phyloP scores from a whole-genome alignment of 148 eudicot genomes.

The Tetragonia tetragonoides region DNA sequence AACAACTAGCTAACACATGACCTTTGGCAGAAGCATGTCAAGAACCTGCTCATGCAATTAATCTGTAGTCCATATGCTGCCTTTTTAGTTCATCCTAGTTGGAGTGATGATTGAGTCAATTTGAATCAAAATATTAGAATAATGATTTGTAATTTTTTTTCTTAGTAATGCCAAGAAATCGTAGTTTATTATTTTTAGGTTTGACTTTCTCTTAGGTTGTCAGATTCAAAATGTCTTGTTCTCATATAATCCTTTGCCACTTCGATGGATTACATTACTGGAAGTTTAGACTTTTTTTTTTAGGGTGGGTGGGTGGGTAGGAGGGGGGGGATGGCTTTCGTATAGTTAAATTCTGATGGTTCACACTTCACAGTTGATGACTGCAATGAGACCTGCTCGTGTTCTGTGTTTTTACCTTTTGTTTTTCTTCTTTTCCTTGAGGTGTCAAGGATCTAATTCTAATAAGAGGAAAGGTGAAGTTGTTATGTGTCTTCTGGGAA shows the following conservation, averaged over 20 bases:
- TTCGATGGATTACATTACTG: not conserved
- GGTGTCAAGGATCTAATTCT: not conserved
- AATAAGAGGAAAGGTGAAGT: too few species aligned
- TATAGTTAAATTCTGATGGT: too few species aligned
- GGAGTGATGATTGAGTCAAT: not conserved
- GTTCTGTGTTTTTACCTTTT: not conserved
- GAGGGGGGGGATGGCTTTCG: not conserved
- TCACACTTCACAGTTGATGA: too few species aligned
- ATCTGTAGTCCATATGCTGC: not conserved
- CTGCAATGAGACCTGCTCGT: not conserved
- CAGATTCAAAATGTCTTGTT: not conserved
- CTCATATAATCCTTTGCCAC: not conserved
- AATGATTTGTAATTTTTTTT: too few species aligned
- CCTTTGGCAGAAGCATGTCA: not conserved
- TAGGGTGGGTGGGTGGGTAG: too few species aligned
- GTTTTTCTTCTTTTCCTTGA: not conserved
- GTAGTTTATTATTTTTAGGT: not conserved
- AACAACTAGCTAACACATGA: not conserved
- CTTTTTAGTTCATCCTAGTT: not conserved
- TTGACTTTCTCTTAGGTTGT: slow-evolving; percentile 1
- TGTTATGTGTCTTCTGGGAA: too few species aligned
- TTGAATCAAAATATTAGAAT: not conserved
- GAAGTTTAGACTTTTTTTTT: too few species aligned
- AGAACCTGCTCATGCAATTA: not conserved
- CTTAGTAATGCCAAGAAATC: too few species aligned